Percentiles rank a stretch among this genome's conserved stretches.
Evolutionary conservation across 2,329 filamentous ascomycete species (phyloP).

Genomic region (Ophiostoma perfectum): DNA sequence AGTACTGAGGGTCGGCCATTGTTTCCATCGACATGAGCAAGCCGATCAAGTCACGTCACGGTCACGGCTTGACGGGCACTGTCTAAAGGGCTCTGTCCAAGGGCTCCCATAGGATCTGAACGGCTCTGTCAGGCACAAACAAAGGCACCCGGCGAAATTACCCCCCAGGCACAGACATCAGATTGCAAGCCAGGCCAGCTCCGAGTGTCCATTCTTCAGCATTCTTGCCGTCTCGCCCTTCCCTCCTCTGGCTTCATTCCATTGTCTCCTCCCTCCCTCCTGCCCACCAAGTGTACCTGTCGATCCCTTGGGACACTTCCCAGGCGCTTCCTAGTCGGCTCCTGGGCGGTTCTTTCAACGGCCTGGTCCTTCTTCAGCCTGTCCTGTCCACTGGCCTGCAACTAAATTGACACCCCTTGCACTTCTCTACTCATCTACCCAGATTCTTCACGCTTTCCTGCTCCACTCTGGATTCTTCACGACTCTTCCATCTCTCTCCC

Average conservation of each 20-base stretch:
- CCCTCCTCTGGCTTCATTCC: constrained; percentile 5
- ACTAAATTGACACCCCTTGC: constrained; percentile 3
- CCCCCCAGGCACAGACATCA: not conserved
- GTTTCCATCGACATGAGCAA: not conserved
- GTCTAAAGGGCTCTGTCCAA: not conserved
- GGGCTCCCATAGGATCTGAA: not conserved
- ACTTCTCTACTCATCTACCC: constrained; percentile 9
- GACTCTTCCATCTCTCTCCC: not conserved
- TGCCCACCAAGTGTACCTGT: not conserved
- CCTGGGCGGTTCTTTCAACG: constrained; percentile 10
- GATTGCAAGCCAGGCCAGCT: constrained; percentile 3
- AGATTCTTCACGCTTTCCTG: constrained; percentile 18
- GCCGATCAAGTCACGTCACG: no score
- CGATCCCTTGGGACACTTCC: constrained; percentile 7
- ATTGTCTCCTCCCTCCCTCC: constrained; percentile 11
- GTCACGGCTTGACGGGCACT: no score
- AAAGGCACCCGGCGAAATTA: not conserved
- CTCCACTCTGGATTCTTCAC: constrained; percentile 18
- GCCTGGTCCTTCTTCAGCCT: constrained; percentile 10
- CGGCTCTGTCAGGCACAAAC: not conserved
- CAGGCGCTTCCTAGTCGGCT: not conserved
- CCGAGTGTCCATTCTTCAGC: not conserved
- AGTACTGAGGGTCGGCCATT: not conserved
- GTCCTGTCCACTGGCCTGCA: not conserved
- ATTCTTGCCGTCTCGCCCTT: constrained; percentile 1